Base-by-base conservation (phyloP, 1,284 basidiomycete species). In the Anthracocystis walkeri region DNA sequence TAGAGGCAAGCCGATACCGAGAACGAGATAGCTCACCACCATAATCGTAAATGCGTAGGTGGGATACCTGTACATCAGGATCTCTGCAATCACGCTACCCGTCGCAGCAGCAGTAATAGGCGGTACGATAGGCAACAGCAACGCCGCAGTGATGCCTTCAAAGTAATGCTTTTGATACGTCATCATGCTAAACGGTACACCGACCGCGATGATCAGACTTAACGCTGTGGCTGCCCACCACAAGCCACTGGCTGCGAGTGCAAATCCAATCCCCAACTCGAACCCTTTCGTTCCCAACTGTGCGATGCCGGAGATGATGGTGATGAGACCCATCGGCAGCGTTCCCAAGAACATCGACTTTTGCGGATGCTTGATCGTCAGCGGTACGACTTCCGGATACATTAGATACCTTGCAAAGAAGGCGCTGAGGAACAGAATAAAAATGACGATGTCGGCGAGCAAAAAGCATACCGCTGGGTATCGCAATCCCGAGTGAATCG, bases 301-400 rank as follows among this genome's bases (percentile, higher is more conserved):
- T 4, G 76, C 73, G 23, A 81, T 75, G 11, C 68, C 70, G 14
- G 61, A 65, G 50, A 80, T 75, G 65, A 81, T 81, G 25, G 78
- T 80, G 35, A 77, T 74, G 7, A 79, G 48, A 4, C 72, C 79
- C 80, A 82, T 80, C 23, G 78, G 80, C 3, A 79, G 31, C 10
- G 76, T 79, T 12, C 79, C 78, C 21, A 80, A 44, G 52, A 81
- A 79, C 65, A 78, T 68, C 42, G 68, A 74, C 49, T 79, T 71
- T 61, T 79, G 77, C 20, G 79, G 73, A 58, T 82, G 81, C 60
- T 74, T 78, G 68, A 81, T 65, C 10, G 80, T 82, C 38, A 81
- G 68, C 12, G 67, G 67, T 8, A 82, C 51, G 27, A 82, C 75
- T 60, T 81, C 64, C 12, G 79, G 79, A 35, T 67, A 82, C 66